These are phyloP conservation scores for Aspergillus ellipticus DNA, from an alignment of 495 filamentous ascomycete genomes.

Conservation along the genomic window DNA sequence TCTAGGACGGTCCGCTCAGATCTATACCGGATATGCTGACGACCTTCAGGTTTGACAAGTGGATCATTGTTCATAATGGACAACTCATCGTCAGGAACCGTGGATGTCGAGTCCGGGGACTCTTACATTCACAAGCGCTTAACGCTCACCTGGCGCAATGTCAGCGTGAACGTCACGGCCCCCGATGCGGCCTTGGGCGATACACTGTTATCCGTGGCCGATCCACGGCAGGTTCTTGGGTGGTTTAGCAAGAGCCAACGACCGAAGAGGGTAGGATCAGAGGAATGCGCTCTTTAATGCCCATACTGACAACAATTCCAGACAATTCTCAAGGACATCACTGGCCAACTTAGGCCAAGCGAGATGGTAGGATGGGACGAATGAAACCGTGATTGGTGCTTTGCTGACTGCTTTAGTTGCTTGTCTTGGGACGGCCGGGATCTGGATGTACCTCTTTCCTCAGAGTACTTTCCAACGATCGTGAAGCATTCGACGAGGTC, in stretches of 20 bases:
- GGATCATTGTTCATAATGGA: conserved; percentile 20
- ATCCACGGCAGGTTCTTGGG: conserved; percentile 29
- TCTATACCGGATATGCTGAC: not conserved
- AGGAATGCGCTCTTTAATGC: not conserved
- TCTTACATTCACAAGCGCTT: conserved; percentile 28
- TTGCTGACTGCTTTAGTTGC: conserved; percentile 22
- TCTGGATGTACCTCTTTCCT: conserved; percentile 43
- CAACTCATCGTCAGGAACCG: conserved; percentile 33
- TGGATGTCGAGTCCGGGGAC: conserved; percentile 28
- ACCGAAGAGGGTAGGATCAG: conserved; percentile 28
- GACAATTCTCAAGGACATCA: conserved; percentile 37
- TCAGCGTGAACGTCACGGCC: conserved; percentile 36
- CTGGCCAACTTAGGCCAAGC: conserved; percentile 35
- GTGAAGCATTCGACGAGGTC: conserved; percentile 34
- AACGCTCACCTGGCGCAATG: conserved; percentile 35
- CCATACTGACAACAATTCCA: conserved; percentile 5
- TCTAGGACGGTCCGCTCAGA: not conserved
- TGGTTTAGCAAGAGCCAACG: conserved; percentile 15
- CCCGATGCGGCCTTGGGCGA: conserved; percentile 39
- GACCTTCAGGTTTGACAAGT: not conserved
- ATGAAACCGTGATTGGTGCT: not conserved
- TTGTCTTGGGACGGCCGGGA: conserved; percentile 44
- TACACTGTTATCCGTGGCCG: conserved; percentile 31
- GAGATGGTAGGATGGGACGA: conserved; percentile 33
- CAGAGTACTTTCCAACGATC: conserved; percentile 36